Conservation (phyloP, 257 asterid genomes). For the Forsythia suspensa region DNA sequence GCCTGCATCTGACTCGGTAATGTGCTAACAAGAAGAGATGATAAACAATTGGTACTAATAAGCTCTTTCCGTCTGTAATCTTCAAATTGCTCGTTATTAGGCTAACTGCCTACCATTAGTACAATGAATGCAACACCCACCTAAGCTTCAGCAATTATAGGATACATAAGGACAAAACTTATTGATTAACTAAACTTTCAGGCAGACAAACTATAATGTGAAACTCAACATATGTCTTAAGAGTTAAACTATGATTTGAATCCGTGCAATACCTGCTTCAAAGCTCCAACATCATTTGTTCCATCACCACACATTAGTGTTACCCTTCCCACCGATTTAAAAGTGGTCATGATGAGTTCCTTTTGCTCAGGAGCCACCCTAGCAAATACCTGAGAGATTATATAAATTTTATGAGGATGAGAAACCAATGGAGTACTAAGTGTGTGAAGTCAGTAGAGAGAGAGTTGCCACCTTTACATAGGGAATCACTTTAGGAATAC, state of each 20-base stretch:
- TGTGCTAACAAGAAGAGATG: background rate
- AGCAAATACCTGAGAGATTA: constrained; percentile 71
- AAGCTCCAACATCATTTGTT: constrained; percentile 97
- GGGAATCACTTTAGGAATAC: constrained; percentile 85
- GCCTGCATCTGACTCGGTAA: background rate
- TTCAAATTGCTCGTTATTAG: background rate
- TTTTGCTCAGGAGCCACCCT: constrained; percentile 99
- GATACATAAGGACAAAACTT: background rate
- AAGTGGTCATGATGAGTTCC: constrained; percentile 95
- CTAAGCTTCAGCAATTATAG: background rate
- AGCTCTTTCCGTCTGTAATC: background rate
- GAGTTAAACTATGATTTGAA: background rate
- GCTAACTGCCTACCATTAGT: background rate
- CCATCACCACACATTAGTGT: constrained; percentile 99
- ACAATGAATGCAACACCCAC: background rate
- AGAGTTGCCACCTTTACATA: constrained; percentile 67
- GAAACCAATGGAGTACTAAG: background rate
- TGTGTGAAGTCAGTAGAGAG: constrained; percentile 1
- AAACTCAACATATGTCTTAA: background rate
- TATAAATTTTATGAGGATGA: constrained; percentile 15
- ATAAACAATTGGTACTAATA: background rate
- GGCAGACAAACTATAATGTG: background rate
- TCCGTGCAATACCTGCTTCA: constrained; percentile 74
- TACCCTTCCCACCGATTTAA: constrained; percentile 91
- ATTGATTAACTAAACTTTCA: background rate